These are phyloP conservation scores for Boechera stricta DNA, from an alignment of 345 rosid species.

Conservation along the genomic window DNA sequence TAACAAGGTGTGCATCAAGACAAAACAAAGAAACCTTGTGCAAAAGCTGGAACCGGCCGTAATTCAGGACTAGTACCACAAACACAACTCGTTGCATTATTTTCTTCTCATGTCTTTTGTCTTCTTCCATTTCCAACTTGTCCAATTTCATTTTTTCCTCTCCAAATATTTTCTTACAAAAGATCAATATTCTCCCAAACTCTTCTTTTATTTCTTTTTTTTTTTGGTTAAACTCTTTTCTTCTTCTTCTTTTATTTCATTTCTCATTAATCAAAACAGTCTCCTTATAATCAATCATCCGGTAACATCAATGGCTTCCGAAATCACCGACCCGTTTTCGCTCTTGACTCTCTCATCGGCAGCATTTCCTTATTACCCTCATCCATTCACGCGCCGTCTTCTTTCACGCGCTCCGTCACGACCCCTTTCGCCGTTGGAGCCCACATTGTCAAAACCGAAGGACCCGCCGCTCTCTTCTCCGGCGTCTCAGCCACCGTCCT, in stretches of 20 bases:
- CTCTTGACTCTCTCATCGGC: conserved; percentile 53
- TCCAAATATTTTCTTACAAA: conserved; percentile 38
- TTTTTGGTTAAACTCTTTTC: too few relatives aligned
- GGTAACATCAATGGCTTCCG: conserved; percentile 56
- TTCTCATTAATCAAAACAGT: neutral
- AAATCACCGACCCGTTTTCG: conserved; percentile 59
- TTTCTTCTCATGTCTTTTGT: conserved; percentile 35
- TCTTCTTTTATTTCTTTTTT: neutral
- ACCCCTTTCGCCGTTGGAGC: conserved; percentile 69
- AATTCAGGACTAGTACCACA: conserved; percentile 39
- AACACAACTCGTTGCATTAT: conserved; percentile 41
- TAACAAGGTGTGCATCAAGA: conserved; percentile 30
- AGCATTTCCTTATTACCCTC: conserved; percentile 50
- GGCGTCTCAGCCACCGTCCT: conserved; percentile 90
- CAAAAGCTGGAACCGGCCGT: conserved; percentile 30
- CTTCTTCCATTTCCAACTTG: conserved; percentile 40
- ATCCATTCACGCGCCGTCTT: conserved; percentile 49
- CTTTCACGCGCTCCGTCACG: conserved; percentile 57
- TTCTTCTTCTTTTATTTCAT: neutral
- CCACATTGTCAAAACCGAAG: conserved; percentile 69
- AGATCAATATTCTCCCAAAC: conserved; percentile 21
- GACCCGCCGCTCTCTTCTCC: conserved; percentile 72
- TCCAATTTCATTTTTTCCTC: conserved; percentile 35
- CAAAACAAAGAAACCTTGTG: conserved; percentile 18
- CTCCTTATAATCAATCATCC: conserved; percentile 9